These are phyloP conservation scores for Stagonosporopsis rhizophila DNA, from an alignment of 2,329 filamentous ascomycete genomes.

Conservation along the genomic window DNA sequence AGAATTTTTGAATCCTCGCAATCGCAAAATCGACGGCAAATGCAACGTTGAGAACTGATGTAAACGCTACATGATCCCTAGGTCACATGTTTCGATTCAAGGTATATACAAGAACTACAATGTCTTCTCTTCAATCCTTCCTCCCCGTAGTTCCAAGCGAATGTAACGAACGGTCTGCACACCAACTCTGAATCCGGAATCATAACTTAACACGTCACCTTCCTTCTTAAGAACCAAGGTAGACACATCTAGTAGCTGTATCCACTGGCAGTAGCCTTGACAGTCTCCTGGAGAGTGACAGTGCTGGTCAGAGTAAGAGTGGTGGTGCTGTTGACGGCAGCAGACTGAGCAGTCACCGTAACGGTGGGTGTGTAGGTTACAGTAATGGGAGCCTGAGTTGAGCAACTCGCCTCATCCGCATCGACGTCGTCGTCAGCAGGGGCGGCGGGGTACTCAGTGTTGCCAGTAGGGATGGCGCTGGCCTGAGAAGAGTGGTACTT, in stretches of 20 bases:
- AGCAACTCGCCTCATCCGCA: conserved; percentile 26
- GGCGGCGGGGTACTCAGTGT: conserved; percentile 10
- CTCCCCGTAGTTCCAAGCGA: background rate
- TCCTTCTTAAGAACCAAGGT: background rate
- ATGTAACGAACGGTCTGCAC: conserved; percentile 7
- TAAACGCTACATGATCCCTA: background rate
- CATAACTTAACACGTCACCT: background rate
- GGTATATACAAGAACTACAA: conserved; percentile 14
- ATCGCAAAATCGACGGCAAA: background rate
- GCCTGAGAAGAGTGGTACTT: conserved; percentile 9
- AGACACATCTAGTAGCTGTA: conserved; percentile 1
- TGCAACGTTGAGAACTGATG: background rate
- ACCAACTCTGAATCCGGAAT: conserved; percentile 3
- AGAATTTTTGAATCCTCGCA: background rate
- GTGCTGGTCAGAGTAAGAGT: conserved; percentile 37
- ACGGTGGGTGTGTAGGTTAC: conserved; percentile 41
- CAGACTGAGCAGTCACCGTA: conserved; percentile 29
- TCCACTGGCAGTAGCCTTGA: conserved; percentile 4
- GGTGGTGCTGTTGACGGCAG: conserved; percentile 21
- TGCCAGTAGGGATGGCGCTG: conserved; percentile 16
- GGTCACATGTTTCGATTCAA: background rate
- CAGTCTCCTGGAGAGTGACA: conserved; percentile 27
- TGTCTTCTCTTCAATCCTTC: background rate
- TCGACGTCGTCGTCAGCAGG: background rate
- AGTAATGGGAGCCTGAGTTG: conserved; percentile 23